Evolutionary conservation across 352 stramenopile genomes (phyloP).

Genomic region (Phytopythium litorale): DNA sequence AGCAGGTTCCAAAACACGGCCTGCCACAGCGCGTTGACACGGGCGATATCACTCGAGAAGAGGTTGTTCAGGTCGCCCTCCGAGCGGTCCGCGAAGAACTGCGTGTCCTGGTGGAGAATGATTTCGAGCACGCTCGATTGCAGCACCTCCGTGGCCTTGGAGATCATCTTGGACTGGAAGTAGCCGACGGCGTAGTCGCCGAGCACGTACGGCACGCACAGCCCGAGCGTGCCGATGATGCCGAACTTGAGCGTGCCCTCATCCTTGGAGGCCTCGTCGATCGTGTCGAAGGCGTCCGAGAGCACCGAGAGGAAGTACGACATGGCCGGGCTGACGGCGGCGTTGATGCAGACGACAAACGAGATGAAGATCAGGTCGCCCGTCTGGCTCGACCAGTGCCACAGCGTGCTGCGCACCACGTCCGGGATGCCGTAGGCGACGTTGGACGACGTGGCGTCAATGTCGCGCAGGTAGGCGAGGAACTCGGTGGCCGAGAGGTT

Average conservation of each 20-base stretch:
- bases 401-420: constrained; percentile 74
- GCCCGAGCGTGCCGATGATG: constrained; percentile 66
- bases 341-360: constrained; percentile 82
- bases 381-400: constrained; percentile 85
- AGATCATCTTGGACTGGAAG: constrained; percentile 91
- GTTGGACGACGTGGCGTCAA: constrained; percentile 74
- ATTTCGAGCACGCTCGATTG: constrained; percentile 72
- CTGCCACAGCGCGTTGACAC: constrained; percentile 84
- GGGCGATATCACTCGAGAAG: constrained; percentile 82
- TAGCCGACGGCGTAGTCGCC: constrained; percentile 85
- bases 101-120: constrained; percentile 73
- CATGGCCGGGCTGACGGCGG: constrained; percentile 73
- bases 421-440: constrained; percentile 72
- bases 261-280: constrained; percentile 32
- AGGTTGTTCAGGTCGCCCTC: constrained; percentile 88
- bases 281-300: constrained; percentile 66
- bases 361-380: constrained; percentile 68
- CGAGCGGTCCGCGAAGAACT: constrained; percentile 81
- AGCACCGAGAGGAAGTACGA: constrained; percentile 69
- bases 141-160: constrained; percentile 79
- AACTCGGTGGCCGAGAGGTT: constrained; percentile 81
- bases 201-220: constrained; percentile 83
- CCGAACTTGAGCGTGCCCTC: constrained; percentile 57
- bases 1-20: constrained; percentile 88
- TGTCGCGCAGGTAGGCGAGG: constrained; percentile 75